Conservation (phyloP, 2,329 filamentous ascomycete genomes). For the Apiospora sp. region DNA sequence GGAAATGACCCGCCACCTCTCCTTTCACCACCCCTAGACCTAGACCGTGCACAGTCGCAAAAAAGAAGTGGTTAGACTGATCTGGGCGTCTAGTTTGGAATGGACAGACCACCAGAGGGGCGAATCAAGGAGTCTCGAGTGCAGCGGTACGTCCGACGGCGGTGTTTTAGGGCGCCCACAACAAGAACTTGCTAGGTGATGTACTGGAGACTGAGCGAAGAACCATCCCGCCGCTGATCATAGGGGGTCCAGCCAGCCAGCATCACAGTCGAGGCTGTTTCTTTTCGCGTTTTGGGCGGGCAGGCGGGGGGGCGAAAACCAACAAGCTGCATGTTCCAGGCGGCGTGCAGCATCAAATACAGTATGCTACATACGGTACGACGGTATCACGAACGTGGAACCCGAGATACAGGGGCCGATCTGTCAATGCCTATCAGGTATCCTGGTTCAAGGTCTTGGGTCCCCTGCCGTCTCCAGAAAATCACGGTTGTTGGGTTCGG, state of each 20-base stretch:
- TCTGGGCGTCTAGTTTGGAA: not conserved
- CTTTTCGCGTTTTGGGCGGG: not conserved
- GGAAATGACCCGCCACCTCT: conserved; percentile 11
- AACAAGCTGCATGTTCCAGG: not conserved
- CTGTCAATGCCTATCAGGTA: conserved; percentile 9
- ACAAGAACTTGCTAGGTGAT: not conserved
- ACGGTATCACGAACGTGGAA: conserved; percentile 10
- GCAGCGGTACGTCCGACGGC: not conserved
- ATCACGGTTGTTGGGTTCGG: conserved; percentile 17
- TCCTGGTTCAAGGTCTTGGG: conserved; percentile 3
- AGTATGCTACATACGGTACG: not conserved
- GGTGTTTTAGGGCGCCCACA: conserved; percentile 1
- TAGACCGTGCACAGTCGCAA: conserved; percentile 1
- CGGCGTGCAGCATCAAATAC: not conserved
- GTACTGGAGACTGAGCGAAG: not conserved
- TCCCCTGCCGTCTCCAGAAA: conserved; percentile 13
- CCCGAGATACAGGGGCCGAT: conserved; percentile 17
- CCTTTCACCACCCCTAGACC: not conserved
- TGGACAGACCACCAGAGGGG: conserved; percentile 11
- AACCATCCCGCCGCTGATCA: not conserved
- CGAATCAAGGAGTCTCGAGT: conserved; percentile 2
- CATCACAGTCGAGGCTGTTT: not conserved
- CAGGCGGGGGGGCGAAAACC: not conserved
- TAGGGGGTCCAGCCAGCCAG: not conserved
- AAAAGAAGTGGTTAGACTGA: conserved; percentile 3